A percentile compares a stretch with the other conserved stretches of the same genome.
phyloP scores from a whole-genome alignment of 1,284 basidiomycete species.

The Ceratobasidium papillatum region DNA sequence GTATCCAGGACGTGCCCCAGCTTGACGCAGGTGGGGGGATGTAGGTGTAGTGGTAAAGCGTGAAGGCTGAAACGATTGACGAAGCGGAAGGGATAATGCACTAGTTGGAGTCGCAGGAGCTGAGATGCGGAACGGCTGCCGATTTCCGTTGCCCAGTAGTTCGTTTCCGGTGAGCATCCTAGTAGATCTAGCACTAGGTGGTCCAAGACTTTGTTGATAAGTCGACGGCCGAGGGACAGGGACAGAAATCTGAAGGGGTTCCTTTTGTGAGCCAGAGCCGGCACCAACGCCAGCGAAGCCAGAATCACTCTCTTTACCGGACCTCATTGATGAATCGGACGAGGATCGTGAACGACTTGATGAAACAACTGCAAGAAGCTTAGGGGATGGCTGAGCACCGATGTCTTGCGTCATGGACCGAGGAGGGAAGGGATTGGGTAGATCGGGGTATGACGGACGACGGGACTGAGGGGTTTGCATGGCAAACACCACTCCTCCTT shows the following conservation, averaged over 20 bases:
- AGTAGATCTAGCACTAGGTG: not conserved
- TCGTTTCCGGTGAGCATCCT: not conserved
- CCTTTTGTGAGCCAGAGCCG: not conserved
- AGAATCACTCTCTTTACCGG: not conserved
- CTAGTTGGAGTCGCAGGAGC: not conserved
- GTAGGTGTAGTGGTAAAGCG: not conserved
- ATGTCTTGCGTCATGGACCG: not conserved
- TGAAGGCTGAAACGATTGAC: not conserved
- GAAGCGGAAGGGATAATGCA: not conserved
- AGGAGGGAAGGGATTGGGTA: slow-evolving; percentile 24
- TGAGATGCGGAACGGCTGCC: not conserved
- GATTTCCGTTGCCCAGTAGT: not conserved
- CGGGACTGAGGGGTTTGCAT: slow-evolving; percentile 4
- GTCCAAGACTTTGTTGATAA: not conserved
- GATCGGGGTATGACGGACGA: slow-evolving; percentile 27
- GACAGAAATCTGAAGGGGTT: not conserved
- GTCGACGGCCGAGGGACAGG: not conserved
- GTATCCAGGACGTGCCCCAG: slow-evolving; percentile 6
- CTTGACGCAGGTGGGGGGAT: not conserved
- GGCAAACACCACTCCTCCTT: not conserved
- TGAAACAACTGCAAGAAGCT: not conserved
- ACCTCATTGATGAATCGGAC: slow-evolving; percentile 11
- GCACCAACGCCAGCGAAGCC: slow-evolving; percentile 30
- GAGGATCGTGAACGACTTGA: slow-evolving; percentile 7
- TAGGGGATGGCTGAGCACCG: not conserved